Percentiles rank a stretch among this genome's conserved stretches.
Evolutionary conservation across 805 yeast genomes (phyloP).

Genomic region (Phaffomyces opuntiae): DNA sequence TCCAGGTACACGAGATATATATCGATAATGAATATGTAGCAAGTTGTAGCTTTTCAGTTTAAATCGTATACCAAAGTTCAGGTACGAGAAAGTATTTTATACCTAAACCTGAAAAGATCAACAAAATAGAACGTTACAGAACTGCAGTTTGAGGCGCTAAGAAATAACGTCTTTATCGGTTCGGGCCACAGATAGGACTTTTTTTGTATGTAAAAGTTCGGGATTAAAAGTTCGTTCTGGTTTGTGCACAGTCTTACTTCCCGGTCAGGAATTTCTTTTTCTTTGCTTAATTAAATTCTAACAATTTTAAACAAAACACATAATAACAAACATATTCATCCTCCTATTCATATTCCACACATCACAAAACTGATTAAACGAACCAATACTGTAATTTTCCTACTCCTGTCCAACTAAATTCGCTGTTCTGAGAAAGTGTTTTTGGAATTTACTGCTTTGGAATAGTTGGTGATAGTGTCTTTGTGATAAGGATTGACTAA

Average conservation of each 20-base stretch:
- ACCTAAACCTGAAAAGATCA: too few relatives aligned
- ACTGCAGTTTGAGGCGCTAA: neutral
- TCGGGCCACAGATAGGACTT: neutral
- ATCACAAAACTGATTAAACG: too few relatives aligned
- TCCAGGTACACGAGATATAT: too few relatives aligned
- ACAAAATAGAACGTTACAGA: neutral
- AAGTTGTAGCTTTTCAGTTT: too few relatives aligned
- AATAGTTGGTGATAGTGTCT: neutral
- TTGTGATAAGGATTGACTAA: slow-evolving; percentile 1
- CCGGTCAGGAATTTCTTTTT: slow-evolving; percentile 1
- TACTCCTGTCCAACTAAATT: too few relatives aligned
- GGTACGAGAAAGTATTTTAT: too few relatives aligned
- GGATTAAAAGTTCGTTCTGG: neutral
- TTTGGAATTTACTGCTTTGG: neutral
- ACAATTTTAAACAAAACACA: too few relatives aligned
- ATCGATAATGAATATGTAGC: too few relatives aligned
- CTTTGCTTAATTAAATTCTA: neutral
- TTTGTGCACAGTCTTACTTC: neutral
- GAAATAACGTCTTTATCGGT: slow-evolving; percentile 1
- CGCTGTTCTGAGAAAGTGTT: neutral
- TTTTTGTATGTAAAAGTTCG: neutral
- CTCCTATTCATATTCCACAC: too few relatives aligned
- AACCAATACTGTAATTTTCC: neutral
- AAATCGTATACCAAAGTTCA: too few relatives aligned
- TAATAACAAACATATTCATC: too few relatives aligned